A percentile compares a stretch with the other conserved stretches of the same genome.
Conservation (phyloP, 1,284 basidiomycete genomes). For the Trichosporon ovoides region DNA sequence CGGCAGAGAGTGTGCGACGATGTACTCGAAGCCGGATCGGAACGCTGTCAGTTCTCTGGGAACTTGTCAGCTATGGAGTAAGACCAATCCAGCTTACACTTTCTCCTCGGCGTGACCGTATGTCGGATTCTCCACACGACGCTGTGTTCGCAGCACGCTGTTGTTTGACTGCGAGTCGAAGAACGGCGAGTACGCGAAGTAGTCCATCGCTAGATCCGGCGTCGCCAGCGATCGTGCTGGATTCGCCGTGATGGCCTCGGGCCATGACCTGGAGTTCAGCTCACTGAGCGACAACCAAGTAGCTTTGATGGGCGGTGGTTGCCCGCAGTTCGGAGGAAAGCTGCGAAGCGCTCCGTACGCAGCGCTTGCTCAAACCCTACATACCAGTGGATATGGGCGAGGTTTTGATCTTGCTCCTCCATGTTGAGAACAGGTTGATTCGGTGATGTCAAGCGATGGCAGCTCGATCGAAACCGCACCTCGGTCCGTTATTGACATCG, state of each 20-base stretch:
- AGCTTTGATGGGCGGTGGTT: too few relatives aligned
- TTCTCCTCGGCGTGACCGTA: slow-evolving; percentile 43
- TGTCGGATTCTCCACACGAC: slow-evolving; percentile 33
- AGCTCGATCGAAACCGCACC: too few relatives aligned
- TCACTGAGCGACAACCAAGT: too few relatives aligned
- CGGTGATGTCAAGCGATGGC: neutral
- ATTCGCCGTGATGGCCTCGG: slow-evolving; percentile 42
- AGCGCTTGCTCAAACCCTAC: too few relatives aligned
- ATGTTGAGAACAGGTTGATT: slow-evolving; percentile 12
- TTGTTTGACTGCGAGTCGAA: slow-evolving; percentile 44
- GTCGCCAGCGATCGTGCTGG: slow-evolving; percentile 38
- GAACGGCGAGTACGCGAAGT: slow-evolving; percentile 46
- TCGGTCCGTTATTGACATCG: neutral
- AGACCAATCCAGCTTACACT: too few relatives aligned
- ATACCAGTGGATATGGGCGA: slow-evolving; percentile 45
- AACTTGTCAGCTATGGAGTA: neutral
- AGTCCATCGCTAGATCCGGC: slow-evolving; percentile 44
- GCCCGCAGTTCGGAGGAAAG: too few relatives aligned
- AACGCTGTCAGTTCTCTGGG: slow-evolving; percentile 34
- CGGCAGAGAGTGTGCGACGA: slow-evolving; percentile 38
- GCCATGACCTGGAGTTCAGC: slow-evolving; percentile 39
- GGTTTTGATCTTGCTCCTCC: slow-evolving; percentile 35
- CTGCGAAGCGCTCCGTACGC: too few relatives aligned
- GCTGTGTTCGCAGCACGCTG: slow-evolving; percentile 36
- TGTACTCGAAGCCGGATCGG: slow-evolving; percentile 41